Conservation (phyloP, 176 grass and related monocot genomes). For the Oryza australiensis region DNA sequence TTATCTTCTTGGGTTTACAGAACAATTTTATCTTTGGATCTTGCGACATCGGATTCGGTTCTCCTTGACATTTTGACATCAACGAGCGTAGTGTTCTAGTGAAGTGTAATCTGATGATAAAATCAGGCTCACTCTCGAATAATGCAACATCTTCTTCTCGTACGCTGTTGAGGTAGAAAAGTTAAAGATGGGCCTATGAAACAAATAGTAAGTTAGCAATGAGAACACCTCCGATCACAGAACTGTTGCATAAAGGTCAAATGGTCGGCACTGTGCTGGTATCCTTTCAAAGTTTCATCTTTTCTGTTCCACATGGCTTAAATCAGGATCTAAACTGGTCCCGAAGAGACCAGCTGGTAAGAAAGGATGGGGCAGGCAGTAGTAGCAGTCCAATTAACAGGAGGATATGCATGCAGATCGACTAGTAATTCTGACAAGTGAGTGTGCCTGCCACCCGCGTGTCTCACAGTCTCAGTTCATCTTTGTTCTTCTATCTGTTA, state of each 20-base stretch:
- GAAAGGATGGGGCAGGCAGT: background rate
- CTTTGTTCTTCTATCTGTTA: background rate
- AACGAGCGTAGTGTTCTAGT: background rate
- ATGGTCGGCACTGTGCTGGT: background rate
- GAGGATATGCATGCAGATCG: background rate
- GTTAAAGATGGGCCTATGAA: background rate
- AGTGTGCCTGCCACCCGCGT: background rate
- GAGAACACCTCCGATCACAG: background rate
- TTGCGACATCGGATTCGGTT: background rate
- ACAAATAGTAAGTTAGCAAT: background rate
- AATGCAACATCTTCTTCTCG: constrained; percentile 6
- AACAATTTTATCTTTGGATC: background rate
- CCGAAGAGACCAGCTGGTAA: background rate
- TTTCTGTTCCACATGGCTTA: background rate
- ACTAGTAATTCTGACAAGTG: background rate
- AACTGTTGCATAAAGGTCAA: background rate
- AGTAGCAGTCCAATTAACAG: background rate
- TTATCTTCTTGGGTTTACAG: background rate
- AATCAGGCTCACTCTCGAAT: background rate
- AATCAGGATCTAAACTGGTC: background rate
- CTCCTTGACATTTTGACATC: background rate
- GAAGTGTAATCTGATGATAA: background rate
- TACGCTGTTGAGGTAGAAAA: background rate
- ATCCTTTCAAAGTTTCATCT: background rate
- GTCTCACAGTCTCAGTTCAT: background rate